These are phyloP conservation scores for Mucor saturninus DNA, from an alignment of 371 early-diverging fungal genomes.

Conservation along the genomic window DNA sequence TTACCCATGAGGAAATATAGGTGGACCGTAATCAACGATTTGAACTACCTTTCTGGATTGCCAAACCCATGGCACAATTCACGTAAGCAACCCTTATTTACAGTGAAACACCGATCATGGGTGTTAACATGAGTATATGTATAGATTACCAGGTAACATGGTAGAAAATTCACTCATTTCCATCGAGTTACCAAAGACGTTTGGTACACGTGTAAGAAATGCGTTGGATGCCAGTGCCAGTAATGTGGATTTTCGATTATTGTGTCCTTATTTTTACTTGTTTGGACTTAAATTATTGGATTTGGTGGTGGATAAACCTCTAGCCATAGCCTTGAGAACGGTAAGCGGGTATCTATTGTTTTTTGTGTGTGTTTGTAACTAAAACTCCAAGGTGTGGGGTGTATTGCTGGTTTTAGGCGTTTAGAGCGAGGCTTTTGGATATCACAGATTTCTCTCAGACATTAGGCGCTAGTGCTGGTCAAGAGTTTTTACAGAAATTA, in stretches of 20 bases:
- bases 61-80: slow-evolving; percentile 43
- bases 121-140: neutral
- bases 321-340: slow-evolving; percentile 38
- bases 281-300: slow-evolving; percentile 47
- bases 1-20: slow-evolving; percentile 1
- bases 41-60: slow-evolving; percentile 56
- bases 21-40: slow-evolving; percentile 29
- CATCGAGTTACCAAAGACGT: slow-evolving; percentile 46
- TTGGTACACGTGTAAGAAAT: slow-evolving; percentile 48
- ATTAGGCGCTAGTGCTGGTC: slow-evolving; percentile 29
- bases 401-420: slow-evolving; percentile 28
- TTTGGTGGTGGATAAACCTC: slow-evolving; percentile 33
- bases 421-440: slow-evolving; percentile 36
- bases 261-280: slow-evolving; percentile 50
- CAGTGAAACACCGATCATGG: too few species aligned
- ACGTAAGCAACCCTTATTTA: slow-evolving; percentile 29
- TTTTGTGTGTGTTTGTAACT: neutral
- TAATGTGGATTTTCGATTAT: slow-evolving; percentile 38
- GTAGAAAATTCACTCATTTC: slow-evolving; percentile 30
- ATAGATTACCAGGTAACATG: slow-evolving; percentile 9
- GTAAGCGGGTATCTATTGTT: slow-evolving; percentile 3
- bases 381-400: neutral
- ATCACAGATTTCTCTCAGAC: slow-evolving; percentile 51
- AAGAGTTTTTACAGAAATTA: slow-evolving; percentile 45
- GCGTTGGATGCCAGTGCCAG: slow-evolving; percentile 45